Conservation (phyloP, 2,329 filamentous ascomycete species). For the Colletotrichum simmondsii region DNA sequence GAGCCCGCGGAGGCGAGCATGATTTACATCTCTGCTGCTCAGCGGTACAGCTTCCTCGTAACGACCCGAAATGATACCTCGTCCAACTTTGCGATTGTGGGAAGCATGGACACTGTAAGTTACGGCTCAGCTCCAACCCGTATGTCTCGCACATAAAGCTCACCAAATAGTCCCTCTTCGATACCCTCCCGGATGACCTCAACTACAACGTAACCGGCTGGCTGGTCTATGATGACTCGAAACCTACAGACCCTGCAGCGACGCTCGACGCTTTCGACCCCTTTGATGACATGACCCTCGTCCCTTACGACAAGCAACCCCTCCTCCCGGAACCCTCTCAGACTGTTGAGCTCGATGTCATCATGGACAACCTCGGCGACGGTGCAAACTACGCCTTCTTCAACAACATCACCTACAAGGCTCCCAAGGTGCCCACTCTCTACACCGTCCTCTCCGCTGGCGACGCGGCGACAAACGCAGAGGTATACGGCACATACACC, state of each 20-base stretch:
- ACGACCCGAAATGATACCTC: slow-evolving; percentile 71
- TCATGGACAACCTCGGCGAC: slow-evolving; percentile 69
- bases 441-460: slow-evolving; percentile 78
- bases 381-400: slow-evolving; percentile 73
- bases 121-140: slow-evolving; percentile 1
- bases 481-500: slow-evolving; percentile 74
- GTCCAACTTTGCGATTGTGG: slow-evolving; percentile 75
- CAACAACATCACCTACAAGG: slow-evolving; percentile 81
- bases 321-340: slow-evolving; percentile 72
- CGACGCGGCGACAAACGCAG: slow-evolving; percentile 66
- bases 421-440: slow-evolving; percentile 81
- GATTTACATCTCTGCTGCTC: slow-evolving; percentile 75
- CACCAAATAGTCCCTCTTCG: slow-evolving; percentile 66
- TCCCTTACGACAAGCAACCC: slow-evolving; percentile 73
- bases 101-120: slow-evolving; percentile 74
- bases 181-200: slow-evolving; percentile 72
- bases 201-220: slow-evolving; percentile 77
- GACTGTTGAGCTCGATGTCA: slow-evolving; percentile 70
- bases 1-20: slow-evolving; percentile 68
- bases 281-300: slow-evolving; percentile 79
- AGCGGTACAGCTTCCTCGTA: slow-evolving; percentile 71
- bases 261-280: slow-evolving; percentile 70
- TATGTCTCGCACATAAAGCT: slow-evolving; percentile 32
- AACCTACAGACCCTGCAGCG: slow-evolving; percentile 60
- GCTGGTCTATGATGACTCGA: slow-evolving; percentile 65